Percentiles rank a stretch among this genome's conserved stretches.
These are phyloP conservation scores for Wickerhamomyces sp. DNA, from an alignment of 1,139 yeast genomes.

Conservation along the genomic window DNA sequence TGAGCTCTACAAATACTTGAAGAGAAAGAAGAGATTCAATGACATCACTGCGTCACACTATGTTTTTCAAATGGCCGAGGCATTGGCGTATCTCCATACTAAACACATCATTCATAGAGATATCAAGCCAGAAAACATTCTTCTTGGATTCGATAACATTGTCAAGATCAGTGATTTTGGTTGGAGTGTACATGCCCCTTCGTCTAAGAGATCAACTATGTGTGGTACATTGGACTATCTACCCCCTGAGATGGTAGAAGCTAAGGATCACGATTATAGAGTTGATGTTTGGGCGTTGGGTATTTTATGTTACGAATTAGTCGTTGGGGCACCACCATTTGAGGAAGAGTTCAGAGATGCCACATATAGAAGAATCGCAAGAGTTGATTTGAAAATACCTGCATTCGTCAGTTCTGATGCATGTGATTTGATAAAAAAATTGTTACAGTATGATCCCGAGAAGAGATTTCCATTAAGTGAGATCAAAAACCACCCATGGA, in stretches of 20 bases:
- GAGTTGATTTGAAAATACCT: conserved; percentile 73
- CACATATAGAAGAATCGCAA: conserved; percentile 75
- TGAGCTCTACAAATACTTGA: conserved; percentile 73
- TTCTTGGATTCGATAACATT: conserved; percentile 65
- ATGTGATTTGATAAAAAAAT: conserved; percentile 56
- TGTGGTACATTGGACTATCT: conserved; percentile 94
- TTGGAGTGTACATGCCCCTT: conserved; percentile 78
- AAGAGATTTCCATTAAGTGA: conserved; percentile 56
- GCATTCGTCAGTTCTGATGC: conserved; percentile 67
- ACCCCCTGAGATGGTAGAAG: conserved; percentile 94
- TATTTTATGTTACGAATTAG: conserved; percentile 74
- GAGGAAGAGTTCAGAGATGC: conserved; percentile 70
- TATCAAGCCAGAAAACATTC: conserved; percentile 85
- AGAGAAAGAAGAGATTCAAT: conserved; percentile 58
- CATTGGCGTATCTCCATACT: conserved; percentile 69
- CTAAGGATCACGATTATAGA: conserved; percentile 67
- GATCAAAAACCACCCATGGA: conserved; percentile 81
- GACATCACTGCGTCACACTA: conserved; percentile 74
- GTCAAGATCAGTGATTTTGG: conserved; percentile 92
- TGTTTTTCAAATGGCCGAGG: conserved; percentile 77
- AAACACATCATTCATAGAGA: conserved; percentile 86
- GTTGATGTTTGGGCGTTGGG: conserved; percentile 97
- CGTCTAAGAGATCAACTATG: conserved; percentile 63
- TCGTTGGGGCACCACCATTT: conserved; percentile 89
- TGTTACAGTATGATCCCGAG: conserved; percentile 62